Evolutionary conservation across 768 basidiomycete species (phyloP).

Genomic region (Psilocybe cyanescens): DNA sequence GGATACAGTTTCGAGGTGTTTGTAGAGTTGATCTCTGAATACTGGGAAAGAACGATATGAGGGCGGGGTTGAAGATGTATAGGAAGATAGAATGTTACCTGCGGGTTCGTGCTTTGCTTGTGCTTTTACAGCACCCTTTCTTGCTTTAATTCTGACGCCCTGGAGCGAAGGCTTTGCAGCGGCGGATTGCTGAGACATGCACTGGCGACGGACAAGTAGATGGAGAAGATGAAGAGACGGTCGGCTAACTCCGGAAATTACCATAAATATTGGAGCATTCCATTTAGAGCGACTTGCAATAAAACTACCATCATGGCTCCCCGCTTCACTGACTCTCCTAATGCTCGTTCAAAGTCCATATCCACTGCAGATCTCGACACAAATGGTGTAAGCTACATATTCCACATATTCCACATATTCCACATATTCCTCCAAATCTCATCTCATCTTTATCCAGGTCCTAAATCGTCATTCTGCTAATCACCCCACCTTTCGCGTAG

Average conservation of each 20-base stretch:
- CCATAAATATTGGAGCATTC: constrained; percentile 19
- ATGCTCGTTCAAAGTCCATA: constrained; percentile 83
- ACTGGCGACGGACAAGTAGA: constrained; percentile 46
- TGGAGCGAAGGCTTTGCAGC: constrained; percentile 88
- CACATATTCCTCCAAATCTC: not conserved
- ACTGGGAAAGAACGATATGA: constrained; percentile 45
- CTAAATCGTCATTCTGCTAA: constrained; percentile 77
- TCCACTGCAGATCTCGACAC: constrained; percentile 81
- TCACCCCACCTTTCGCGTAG: constrained; percentile 69
- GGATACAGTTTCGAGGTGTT: constrained; percentile 84
- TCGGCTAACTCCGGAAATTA: constrained; percentile 27
- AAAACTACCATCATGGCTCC: constrained; percentile 24
- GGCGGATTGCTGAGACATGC: constrained; percentile 91
- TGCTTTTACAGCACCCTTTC: constrained; percentile 91
- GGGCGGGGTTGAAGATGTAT: not conserved
- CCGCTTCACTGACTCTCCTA: constrained; percentile 62
- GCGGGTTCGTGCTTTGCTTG: constrained; percentile 93
- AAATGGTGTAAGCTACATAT: constrained; percentile 59
- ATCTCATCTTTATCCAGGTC: constrained; percentile 42
- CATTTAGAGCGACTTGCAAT: not conserved
- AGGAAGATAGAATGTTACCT: constrained; percentile 37
- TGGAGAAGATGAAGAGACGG: constrained; percentile 25
- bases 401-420: not conserved
- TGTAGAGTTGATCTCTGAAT: constrained; percentile 93
- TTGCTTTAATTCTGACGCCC: constrained; percentile 92